These are phyloP conservation scores for Cucumis melo DNA, from an alignment of 306 rosid genomes.

Conservation along the genomic window DNA sequence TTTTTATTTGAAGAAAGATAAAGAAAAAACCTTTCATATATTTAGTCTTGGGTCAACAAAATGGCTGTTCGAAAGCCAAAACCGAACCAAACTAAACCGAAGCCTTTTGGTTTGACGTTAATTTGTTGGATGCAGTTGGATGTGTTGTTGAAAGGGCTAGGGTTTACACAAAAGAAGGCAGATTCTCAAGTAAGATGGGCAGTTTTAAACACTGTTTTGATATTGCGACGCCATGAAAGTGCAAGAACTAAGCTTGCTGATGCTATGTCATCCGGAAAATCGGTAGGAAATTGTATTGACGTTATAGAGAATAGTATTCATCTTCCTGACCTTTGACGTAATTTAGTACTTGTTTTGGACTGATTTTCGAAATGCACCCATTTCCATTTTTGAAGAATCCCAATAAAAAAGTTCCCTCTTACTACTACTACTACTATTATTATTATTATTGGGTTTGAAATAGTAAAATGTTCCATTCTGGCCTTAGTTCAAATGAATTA, in stretches of 20 bases:
- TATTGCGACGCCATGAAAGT: slow-evolving; percentile 66
- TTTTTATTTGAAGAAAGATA: too few species aligned
- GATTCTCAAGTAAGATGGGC: slow-evolving; percentile 97
- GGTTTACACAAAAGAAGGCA: slow-evolving; percentile 84
- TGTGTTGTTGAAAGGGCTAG: slow-evolving; percentile 42
- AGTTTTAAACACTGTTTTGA: slow-evolving; percentile 47
- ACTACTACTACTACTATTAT: too few species aligned
- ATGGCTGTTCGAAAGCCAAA: too few species aligned
- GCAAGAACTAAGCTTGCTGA: slow-evolving; percentile 65
- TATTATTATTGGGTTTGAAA: too few species aligned
- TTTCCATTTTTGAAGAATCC: too few species aligned
- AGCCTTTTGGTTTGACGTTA: not conserved
- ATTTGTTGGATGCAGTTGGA: slow-evolving; percentile 35
- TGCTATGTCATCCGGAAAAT: slow-evolving; percentile 56
- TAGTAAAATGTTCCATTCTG: too few species aligned
- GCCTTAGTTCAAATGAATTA: too few species aligned
- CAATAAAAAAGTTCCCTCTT: too few species aligned
- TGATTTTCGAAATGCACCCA: too few species aligned
- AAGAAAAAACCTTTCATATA: too few species aligned
- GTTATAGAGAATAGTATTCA: slow-evolving; percentile 50
- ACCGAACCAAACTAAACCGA: not conserved
- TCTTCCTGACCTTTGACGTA: slow-evolving; percentile 15
- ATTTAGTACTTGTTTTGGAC: too few species aligned
- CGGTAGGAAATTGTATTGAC: slow-evolving; percentile 69
- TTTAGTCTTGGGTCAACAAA: too few species aligned